Evolutionary conservation across 2,329 filamentous ascomycete species (phyloP).

Genomic region (Pseudogymnoascus sp.): DNA sequence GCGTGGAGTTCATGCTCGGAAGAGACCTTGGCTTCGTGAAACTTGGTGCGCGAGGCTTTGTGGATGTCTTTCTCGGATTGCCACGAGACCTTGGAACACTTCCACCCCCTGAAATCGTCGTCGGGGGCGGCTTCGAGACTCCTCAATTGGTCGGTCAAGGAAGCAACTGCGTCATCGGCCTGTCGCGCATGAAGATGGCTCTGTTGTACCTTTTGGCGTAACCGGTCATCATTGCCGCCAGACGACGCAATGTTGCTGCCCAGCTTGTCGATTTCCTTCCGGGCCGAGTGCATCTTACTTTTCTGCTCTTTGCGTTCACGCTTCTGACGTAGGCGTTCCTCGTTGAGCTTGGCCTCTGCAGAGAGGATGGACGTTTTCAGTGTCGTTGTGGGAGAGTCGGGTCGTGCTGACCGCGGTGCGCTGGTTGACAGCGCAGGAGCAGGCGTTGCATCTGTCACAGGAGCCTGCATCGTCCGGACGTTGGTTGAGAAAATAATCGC

Average conservation of each 20-base stretch:
- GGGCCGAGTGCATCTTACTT: constrained; percentile 55
- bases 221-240: constrained; percentile 68
- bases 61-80: constrained; percentile 40
- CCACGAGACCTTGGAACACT: constrained; percentile 48
- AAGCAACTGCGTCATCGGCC: constrained; percentile 49
- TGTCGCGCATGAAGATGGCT: constrained; percentile 66
- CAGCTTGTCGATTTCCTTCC: constrained; percentile 66
- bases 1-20: constrained; percentile 56
- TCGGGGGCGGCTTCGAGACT: constrained; percentile 56
- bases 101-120: constrained; percentile 45
- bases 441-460: constrained; percentile 23
- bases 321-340: constrained; percentile 63
- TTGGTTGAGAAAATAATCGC: constrained; percentile 63
- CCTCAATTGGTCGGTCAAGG: constrained; percentile 53
- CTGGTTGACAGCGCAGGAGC: constrained; percentile 28
- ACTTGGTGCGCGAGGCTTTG: constrained; percentile 38
- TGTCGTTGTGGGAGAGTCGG: constrained; percentile 69
- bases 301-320: constrained; percentile 68
- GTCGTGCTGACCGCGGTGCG: constrained; percentile 55
- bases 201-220: constrained; percentile 66
- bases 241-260: constrained; percentile 58
- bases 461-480: constrained; percentile 38
- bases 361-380: constrained; percentile 68
- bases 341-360: constrained; percentile 61
- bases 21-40: constrained; percentile 53